These are phyloP conservation scores for Vitis cinerea DNA, from an alignment of 164 flowering plant genomes.

Conservation along the genomic window DNA sequence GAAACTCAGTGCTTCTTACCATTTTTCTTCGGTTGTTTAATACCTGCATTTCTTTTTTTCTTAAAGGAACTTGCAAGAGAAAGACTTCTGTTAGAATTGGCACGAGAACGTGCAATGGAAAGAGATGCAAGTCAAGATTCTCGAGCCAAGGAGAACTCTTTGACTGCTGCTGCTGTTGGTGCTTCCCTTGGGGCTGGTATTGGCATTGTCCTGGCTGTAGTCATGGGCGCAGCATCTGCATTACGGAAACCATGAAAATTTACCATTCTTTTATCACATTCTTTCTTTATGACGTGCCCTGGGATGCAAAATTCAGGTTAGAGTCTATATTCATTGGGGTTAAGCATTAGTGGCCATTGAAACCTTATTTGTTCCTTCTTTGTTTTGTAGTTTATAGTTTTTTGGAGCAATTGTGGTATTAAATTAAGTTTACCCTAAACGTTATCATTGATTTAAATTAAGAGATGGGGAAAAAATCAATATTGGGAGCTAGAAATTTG, in stretches of 20 bases:
- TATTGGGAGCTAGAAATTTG: no score
- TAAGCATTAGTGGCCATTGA: neutral
- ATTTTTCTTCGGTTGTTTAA: neutral
- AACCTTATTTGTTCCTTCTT: neutral
- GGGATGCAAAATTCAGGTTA: no score
- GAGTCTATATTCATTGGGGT: no score
- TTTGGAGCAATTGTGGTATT: no score
- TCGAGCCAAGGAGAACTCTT: conserved; percentile 47
- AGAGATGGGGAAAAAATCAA: no score
- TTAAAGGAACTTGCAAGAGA: conserved; percentile 76
- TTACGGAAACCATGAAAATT: conserved; percentile 82
- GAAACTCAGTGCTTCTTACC: no score
- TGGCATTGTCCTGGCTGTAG: conserved; percentile 83
- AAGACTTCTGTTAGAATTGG: conserved; percentile 57
- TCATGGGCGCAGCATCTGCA: conserved; percentile 97
- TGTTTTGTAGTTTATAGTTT: neutral
- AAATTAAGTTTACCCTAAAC: no score
- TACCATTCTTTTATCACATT: neutral
- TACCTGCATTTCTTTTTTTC: neutral
- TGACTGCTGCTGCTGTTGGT: conserved; percentile 77
- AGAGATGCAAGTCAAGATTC: conserved; percentile 39
- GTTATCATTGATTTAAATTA: no score
- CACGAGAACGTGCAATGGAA: conserved; percentile 50
- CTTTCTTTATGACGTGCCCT: no score
- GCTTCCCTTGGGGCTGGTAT: conserved; percentile 91